Conservation (phyloP, 2,329 filamentous ascomycete species). For the Anthostomella pinea region DNA sequence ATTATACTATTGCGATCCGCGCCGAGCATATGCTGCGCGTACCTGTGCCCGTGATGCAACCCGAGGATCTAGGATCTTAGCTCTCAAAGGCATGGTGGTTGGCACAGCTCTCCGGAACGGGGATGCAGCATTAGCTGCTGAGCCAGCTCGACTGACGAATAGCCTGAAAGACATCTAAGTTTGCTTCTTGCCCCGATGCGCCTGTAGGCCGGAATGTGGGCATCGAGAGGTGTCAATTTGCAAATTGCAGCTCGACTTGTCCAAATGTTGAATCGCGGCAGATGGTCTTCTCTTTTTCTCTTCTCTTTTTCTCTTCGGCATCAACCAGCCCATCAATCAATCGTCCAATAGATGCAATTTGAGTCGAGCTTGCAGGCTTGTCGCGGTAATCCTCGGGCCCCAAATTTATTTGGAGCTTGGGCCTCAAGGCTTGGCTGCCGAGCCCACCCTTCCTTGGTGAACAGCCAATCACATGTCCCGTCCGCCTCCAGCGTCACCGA, state of each 20-base stretch:
- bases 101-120: constrained; percentile 40
- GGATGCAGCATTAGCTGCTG: constrained; percentile 44
- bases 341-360: too few species aligned
- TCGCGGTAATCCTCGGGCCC: constrained; percentile 13
- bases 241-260: too few species aligned
- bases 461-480: constrained; percentile 1
- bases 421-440: background rate
- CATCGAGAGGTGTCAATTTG: constrained; percentile 34
- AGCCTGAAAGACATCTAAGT: constrained; percentile 57
- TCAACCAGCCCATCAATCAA: too few species aligned
- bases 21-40: too few species aligned
- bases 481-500: background rate
- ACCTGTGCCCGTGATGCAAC: constrained; percentile 53
- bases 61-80: constrained; percentile 65
- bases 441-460: background rate
- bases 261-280: background rate
- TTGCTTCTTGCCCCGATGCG: constrained; percentile 36
- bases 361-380: too few species aligned
- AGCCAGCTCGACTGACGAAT: constrained; percentile 52
- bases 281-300: too few species aligned
- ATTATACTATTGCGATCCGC: too few species aligned
- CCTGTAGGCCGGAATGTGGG: constrained; percentile 24
- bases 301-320: too few species aligned
- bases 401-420: constrained; percentile 17
- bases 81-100: constrained; percentile 80